phyloP scores from a whole-genome alignment of 78 protist genomes.

The Dictyostelium firmibasis region DNA sequence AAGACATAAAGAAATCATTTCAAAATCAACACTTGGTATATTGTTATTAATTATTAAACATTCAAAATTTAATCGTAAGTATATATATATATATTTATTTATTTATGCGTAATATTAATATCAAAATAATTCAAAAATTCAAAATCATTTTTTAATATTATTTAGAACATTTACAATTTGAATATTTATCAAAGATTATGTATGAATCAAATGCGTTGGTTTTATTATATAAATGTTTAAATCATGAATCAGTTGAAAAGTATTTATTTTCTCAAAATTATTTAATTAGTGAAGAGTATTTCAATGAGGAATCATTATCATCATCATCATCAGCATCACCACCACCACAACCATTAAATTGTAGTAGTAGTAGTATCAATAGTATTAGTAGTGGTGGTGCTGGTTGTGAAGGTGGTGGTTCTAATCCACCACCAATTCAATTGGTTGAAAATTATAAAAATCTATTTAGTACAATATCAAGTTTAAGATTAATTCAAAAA shows the following conservation, averaged over 20 bases:
- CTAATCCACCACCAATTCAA: not conserved
- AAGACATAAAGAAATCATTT: slow-evolving; percentile 75
- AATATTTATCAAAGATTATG: slow-evolving; percentile 43
- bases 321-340: not conserved
- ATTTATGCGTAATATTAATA: too few relatives aligned
- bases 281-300: slow-evolving; percentile 17
- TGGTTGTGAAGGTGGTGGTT: not conserved
- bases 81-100: too few relatives aligned
- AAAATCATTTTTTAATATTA: not conserved
- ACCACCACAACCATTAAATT: not conserved
- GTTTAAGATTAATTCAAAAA: slow-evolving; percentile 54
- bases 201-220: slow-evolving; percentile 61
- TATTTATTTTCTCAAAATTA: slow-evolving; percentile 32
- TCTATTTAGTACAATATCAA: slow-evolving; percentile 19
- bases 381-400: slow-evolving; percentile 2
- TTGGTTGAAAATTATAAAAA: slow-evolving; percentile 26
- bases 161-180: slow-evolving; percentile 63
- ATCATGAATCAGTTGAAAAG: slow-evolving; percentile 61
- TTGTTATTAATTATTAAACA: slow-evolving; percentile 49
- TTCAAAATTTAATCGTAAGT: slow-evolving; percentile 75
- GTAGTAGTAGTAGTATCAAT: not conserved
- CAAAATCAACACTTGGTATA: slow-evolving; percentile 41
- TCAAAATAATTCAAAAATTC: not conserved
- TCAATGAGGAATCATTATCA: not conserved
- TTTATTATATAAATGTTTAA: slow-evolving; percentile 41